A percentile compares a stretch with the other conserved stretches of the same genome.
phyloP scores from a whole-genome alignment of 176 grass and related monocot species.

The Zizania latifolia region DNA sequence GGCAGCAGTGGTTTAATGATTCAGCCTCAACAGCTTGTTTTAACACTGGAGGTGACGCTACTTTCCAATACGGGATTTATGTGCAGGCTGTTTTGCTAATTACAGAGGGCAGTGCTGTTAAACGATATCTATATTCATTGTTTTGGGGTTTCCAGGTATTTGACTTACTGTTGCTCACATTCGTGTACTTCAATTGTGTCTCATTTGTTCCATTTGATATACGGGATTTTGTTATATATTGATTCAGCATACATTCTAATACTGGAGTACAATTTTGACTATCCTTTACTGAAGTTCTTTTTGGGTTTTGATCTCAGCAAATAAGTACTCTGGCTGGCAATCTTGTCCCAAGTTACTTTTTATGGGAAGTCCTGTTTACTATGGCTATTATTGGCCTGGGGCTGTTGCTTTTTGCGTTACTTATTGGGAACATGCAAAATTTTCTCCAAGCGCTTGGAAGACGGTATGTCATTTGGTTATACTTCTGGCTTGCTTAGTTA shows the following conservation, averaged over 20 bases:
- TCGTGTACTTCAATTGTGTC: background rate
- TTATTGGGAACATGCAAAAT: constrained; percentile 98
- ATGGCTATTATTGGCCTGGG: constrained; percentile 97
- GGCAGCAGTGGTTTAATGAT: constrained; percentile 46
- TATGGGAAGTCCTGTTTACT: constrained; percentile 90
- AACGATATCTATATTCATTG: constrained; percentile 79
- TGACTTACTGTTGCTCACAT: background rate
- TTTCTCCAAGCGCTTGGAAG: constrained; percentile 98
- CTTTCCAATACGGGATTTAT: constrained; percentile 89
- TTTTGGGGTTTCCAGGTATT: constrained; percentile 99
- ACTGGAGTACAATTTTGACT: background rate
- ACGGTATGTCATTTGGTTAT: constrained; percentile 53
- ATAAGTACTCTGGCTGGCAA: constrained; percentile 95
- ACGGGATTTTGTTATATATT: constrained; percentile 4
- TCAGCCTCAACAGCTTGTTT: constrained; percentile 54
- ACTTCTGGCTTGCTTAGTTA: background rate
- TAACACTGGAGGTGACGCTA: background rate
- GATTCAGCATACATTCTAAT: background rate
- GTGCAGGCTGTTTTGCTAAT: constrained; percentile 60
- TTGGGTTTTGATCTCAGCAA: constrained; percentile 59
- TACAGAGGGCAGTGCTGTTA: constrained; percentile 55
- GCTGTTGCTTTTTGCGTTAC: constrained; percentile 77
- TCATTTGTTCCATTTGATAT: constrained; percentile 10
- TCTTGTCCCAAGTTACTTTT: constrained; percentile 81
- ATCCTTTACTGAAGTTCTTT: background rate